Percentiles rank a stretch among this genome's conserved stretches.
Evolutionary conservation across 352 stramenopile species (phyloP).

Genomic region (Pythium folliculosum): DNA sequence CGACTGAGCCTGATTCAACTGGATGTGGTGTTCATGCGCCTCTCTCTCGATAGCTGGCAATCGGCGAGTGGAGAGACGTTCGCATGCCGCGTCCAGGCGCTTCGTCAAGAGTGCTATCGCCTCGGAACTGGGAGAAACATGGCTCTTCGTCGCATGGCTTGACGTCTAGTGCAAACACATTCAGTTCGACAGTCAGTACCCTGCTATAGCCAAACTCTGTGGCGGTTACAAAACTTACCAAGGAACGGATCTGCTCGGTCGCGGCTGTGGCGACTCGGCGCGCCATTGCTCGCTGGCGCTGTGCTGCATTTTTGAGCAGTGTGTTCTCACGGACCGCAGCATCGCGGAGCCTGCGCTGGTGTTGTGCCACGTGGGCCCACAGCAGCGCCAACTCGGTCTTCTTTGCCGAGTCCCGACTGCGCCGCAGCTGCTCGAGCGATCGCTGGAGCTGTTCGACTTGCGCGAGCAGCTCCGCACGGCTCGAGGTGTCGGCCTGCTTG

Average conservation of each 20-base stretch:
- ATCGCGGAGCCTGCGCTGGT: not conserved
- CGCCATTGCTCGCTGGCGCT: not conserved
- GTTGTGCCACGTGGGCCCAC: not conserved
- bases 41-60: not conserved
- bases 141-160: too few relatives aligned
- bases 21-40: not conserved
- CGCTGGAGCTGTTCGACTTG: not conserved
- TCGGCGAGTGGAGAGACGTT: not conserved
- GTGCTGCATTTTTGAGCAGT: not conserved
- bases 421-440: not conserved
- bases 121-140: too few relatives aligned
- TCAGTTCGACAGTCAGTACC: too few relatives aligned
- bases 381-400: not conserved
- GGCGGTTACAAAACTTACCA: not conserved
- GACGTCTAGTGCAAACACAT: not conserved
- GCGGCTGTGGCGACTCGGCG: not conserved
- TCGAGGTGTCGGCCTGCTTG: not conserved
- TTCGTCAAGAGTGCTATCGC: not conserved
- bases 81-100: not conserved
- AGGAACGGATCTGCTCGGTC: too few relatives aligned
- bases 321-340: not conserved
- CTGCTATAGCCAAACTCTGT: too few relatives aligned
- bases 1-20: not conserved
- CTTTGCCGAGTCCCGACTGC: not conserved
- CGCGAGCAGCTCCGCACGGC: not conserved